A percentile compares a stretch with the other conserved stretches of the same genome.
Evolutionary conservation across 495 filamentous ascomycete species (phyloP).

Genomic region (Neurospora sublineolata): DNA sequence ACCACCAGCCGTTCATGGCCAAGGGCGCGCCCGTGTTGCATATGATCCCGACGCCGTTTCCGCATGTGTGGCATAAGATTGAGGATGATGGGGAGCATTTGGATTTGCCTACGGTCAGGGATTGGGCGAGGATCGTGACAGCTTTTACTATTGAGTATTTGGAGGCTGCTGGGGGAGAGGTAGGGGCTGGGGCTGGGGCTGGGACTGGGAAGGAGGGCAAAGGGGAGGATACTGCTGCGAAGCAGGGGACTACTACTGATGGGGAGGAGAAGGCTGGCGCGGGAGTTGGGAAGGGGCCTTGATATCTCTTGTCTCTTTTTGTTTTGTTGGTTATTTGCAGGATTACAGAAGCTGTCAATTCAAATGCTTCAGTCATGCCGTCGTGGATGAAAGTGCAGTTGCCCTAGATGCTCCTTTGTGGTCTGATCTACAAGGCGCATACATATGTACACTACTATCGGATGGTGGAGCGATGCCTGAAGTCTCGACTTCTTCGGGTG

Average conservation of each 20-base stretch:
- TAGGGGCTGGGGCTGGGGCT: not conserved
- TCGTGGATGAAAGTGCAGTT: not conserved
- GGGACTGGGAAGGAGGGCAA: not conserved
- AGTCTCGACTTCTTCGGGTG: not conserved
- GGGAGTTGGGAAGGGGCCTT: not conserved
- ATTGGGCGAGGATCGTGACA: conserved; percentile 70
- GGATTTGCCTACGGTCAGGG: conserved; percentile 63
- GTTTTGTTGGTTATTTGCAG: not conserved
- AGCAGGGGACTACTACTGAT: not conserved
- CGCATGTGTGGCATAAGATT: conserved; percentile 68
- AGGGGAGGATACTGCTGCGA: not conserved
- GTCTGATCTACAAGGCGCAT: not conserved
- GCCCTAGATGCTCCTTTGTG: not conserved
- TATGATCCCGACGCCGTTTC: conserved; percentile 71
- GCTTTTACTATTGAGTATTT: conserved; percentile 83
- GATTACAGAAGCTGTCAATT: not conserved
- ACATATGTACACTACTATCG: not conserved
- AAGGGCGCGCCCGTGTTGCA: conserved; percentile 75
- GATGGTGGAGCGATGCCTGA: not conserved
- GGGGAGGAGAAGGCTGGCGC: not conserved
- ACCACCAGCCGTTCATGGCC: conserved; percentile 75
- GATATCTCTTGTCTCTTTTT: not conserved
- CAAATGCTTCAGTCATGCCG: not conserved
- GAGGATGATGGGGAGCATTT: conserved; percentile 75
- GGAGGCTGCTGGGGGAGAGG: conserved; percentile 25